These are phyloP conservation scores for Cadophora sp. DNA, from an alignment of 2,329 filamentous ascomycete species.

Conservation along the genomic window DNA sequence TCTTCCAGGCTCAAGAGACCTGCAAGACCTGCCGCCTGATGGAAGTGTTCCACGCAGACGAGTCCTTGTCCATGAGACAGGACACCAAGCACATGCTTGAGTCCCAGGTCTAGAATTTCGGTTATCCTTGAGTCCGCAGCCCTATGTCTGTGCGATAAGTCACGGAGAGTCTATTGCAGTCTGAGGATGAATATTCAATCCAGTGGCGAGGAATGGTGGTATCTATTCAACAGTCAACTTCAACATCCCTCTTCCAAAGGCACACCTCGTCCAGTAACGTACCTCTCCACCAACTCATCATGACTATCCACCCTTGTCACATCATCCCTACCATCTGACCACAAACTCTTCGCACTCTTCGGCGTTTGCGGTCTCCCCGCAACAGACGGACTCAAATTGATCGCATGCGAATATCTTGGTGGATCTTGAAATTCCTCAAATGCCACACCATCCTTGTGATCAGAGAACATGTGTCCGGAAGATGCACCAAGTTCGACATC, in stretches of 20 bases:
- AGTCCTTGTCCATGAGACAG: background rate
- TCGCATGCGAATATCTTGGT: background rate
- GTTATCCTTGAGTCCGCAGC: too few species aligned
- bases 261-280: background rate
- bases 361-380: background rate
- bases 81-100: background rate
- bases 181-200: background rate
- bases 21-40: background rate
- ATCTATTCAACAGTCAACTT: background rate
- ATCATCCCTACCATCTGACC: slow-evolving; percentile 6
- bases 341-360: background rate
- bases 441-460: background rate
- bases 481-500: background rate
- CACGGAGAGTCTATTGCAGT: background rate
- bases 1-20: background rate
- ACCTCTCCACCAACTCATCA: slow-evolving; percentile 11
- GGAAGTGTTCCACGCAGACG: background rate
- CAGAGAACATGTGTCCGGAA: background rate
- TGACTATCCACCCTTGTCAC: slow-evolving; percentile 10
- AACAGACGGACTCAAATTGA: background rate
- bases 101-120: background rate
- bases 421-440: background rate
- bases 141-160: background rate
- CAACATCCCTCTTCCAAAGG: background rate
- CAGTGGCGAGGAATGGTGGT: background rate